phyloP scores from a whole-genome alignment of 495 filamentous ascomycete species.

The Aspergillus bertholletiae region DNA sequence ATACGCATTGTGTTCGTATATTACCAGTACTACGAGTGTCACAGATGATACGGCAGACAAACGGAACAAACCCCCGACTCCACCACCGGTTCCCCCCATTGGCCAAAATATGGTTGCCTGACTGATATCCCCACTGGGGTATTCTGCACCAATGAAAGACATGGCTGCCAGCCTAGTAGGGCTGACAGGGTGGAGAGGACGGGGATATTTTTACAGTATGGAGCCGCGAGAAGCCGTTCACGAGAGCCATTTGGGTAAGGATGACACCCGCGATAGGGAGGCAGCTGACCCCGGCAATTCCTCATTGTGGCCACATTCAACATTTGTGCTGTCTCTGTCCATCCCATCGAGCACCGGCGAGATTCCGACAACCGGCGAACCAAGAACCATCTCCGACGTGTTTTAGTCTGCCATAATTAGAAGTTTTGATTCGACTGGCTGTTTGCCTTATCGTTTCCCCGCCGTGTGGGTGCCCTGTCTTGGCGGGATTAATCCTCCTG shows the following conservation, averaged over 20 bases:
- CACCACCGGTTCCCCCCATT: neutral
- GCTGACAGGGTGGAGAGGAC: neutral
- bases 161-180: neutral
- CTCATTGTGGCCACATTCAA: neutral
- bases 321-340: neutral
- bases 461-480: neutral
- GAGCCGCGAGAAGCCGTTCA: neutral
- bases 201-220: neutral
- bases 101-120: neutral
- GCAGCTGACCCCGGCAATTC: neutral
- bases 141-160: neutral
- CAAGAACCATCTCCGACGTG: too few relatives aligned
- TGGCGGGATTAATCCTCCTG: neutral
- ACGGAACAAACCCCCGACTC: too few relatives aligned
- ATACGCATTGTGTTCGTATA: too few relatives aligned
- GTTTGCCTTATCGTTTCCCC: neutral
- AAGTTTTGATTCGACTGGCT: neutral
- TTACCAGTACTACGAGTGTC: too few relatives aligned
- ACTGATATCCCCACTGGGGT: neutral
- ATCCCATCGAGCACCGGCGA: neutral
- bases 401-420: too few relatives aligned
- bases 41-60: too few relatives aligned
- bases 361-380: neutral
- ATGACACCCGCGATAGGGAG: neutral
- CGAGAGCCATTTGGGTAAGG: neutral